A percentile compares a stretch with the other conserved stretches of the same genome.
Conservation (phyloP, 1,284 basidiomycete genomes). For the Sporisorium graminicola region DNA sequence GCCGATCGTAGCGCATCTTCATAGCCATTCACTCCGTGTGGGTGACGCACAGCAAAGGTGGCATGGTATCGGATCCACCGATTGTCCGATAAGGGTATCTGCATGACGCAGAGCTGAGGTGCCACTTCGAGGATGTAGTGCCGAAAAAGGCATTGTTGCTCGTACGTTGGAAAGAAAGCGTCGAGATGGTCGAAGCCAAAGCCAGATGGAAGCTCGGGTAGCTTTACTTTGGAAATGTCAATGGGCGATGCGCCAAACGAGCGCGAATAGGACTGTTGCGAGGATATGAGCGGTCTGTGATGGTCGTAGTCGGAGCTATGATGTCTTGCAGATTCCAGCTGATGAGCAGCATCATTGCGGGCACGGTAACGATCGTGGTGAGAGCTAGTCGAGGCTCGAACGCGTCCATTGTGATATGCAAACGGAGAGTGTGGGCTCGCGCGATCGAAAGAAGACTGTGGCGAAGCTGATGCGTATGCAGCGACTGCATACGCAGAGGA, state of each 20-base stretch:
- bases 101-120: constrained; percentile 39
- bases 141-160: constrained; percentile 45
- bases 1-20: constrained; percentile 46
- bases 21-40: constrained; percentile 39
- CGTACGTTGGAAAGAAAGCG: constrained; percentile 43
- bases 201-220: constrained; percentile 35
- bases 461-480: constrained; percentile 13
- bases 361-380: constrained; percentile 29
- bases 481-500: background rate
- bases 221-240: constrained; percentile 40
- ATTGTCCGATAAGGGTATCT: constrained; percentile 39
- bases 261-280: background rate
- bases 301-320: constrained; percentile 23
- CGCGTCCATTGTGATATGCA: constrained; percentile 5
- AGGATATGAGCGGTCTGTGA: constrained; percentile 18
- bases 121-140: constrained; percentile 48
- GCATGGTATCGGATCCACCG: constrained; percentile 48
- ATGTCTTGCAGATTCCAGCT: background rate
- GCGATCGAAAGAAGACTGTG: constrained; percentile 21
- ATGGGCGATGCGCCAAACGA: constrained; percentile 21
- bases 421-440: background rate
- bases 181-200: constrained; percentile 46
- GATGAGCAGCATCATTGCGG: background rate
- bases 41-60: constrained; percentile 33
- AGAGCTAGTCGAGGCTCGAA: constrained; percentile 26